Conservation (phyloP, 2,329 filamentous ascomycete species). For the Sclerotinia subarctica region DNA sequence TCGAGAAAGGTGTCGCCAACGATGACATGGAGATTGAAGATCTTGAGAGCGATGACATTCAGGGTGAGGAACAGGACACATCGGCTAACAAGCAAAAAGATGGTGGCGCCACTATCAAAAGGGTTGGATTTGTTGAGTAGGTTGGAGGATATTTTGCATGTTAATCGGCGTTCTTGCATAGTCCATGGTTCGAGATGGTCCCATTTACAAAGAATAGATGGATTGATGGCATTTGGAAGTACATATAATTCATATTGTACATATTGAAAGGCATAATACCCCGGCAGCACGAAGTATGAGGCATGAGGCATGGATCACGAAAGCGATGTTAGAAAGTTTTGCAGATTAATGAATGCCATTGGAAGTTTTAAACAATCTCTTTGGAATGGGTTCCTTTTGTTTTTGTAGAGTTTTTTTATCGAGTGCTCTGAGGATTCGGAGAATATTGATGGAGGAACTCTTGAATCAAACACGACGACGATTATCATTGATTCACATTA, state of each 20-base stretch:
- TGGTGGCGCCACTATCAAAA: constrained; percentile 30
- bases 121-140: constrained; percentile 30
- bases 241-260: not conserved
- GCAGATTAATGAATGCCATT: not conserved
- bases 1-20: constrained; percentile 27
- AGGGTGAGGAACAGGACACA: constrained; percentile 23
- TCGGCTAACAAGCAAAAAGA: not conserved
- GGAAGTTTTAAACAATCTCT: no score
- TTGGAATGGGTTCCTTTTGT: not conserved
- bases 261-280: constrained; percentile 9
- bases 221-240: not conserved
- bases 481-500: no score
- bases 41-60: constrained; percentile 30
- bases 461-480: no score
- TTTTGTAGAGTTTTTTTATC: not conserved
- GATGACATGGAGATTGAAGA: constrained; percentile 39
- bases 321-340: not conserved
- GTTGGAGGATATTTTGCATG: not conserved
- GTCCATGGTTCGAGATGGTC: not conserved
- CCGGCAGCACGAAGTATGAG: not conserved
- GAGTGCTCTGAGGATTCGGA: no score
- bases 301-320: not conserved
- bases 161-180: not conserved
- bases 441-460: no score
- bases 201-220: not conserved